Evolutionary conservation across 305 asterid genomes (phyloP).

Genomic region (Ajuga reptans): DNA sequence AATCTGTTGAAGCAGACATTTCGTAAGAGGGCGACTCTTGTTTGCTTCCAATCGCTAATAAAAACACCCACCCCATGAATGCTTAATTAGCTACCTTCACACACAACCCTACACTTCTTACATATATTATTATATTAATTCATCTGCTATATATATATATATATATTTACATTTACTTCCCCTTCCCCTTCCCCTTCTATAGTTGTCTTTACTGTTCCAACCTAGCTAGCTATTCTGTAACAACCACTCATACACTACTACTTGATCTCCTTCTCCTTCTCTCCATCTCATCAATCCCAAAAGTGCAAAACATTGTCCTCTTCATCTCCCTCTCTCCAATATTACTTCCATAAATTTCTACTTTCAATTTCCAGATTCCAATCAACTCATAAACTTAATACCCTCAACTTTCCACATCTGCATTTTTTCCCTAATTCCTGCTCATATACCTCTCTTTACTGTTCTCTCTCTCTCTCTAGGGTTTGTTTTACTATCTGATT

Average conservation of each 20-base stretch:
- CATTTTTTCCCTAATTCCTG: not conserved
- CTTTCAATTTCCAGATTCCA: slow-evolving; percentile 15
- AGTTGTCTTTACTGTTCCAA: slow-evolving; percentile 18
- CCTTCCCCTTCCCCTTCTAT: not conserved
- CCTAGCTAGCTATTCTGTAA: slow-evolving; percentile 7
- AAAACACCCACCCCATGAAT: not conserved
- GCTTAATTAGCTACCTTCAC: not conserved
- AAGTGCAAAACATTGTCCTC: slow-evolving; percentile 20
- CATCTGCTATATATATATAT: not conserved
- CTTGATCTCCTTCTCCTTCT: not conserved
- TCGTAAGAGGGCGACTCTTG: slow-evolving; percentile 31
- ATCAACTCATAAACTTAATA: not conserved
- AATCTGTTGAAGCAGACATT: slow-evolving; percentile 24
- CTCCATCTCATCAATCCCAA: slow-evolving; percentile 19
- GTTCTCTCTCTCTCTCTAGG: slow-evolving; percentile 33
- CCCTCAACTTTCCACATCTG: not conserved
- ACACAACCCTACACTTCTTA: not conserved
- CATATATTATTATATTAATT: not conserved
- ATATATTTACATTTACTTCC: slow-evolving; percentile 8
- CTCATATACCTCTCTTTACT: not conserved
- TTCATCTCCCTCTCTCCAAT: slow-evolving; percentile 5
- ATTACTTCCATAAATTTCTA: slow-evolving; percentile 9
- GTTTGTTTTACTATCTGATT: slow-evolving; percentile 25
- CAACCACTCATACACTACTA: not conserved
- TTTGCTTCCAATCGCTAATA: slow-evolving; percentile 18